Conservation (phyloP, 805 yeast genomes). For the Candida khao-thaluensis region DNA sequence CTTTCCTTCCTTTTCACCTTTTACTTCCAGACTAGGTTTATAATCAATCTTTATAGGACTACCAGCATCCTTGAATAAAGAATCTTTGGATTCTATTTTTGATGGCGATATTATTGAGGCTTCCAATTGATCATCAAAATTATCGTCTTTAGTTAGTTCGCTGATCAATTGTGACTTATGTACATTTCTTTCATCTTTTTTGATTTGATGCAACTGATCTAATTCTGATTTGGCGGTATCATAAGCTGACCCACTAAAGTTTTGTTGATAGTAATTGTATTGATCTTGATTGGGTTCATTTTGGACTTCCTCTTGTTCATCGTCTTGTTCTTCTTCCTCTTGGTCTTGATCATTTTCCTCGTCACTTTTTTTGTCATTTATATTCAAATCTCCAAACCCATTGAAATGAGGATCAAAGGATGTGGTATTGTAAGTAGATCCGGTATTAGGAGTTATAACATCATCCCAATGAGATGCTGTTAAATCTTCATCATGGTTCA, state of each 20-base stretch:
- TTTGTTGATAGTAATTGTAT: too few species aligned
- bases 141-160: slow-evolving; percentile 41
- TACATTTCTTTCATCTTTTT: slow-evolving; percentile 32
- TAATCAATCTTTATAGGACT: slow-evolving; percentile 12
- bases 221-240: slow-evolving; percentile 16
- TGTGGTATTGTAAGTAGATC: slow-evolving; percentile 3
- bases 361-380: slow-evolving; percentile 15
- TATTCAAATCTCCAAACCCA: slow-evolving; percentile 21
- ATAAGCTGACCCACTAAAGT: slow-evolving; percentile 9
- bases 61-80: slow-evolving; percentile 32
- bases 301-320: not conserved
- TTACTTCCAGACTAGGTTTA: not conserved
- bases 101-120: slow-evolving; percentile 31
- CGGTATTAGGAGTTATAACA: slow-evolving; percentile 40
- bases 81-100: slow-evolving; percentile 20
- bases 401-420: slow-evolving; percentile 16
- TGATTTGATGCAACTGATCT: slow-evolving; percentile 31
- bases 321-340: slow-evolving; percentile 5
- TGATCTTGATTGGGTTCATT: not conserved
- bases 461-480: slow-evolving; percentile 65
- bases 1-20: slow-evolving; percentile 5
- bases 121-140: slow-evolving; percentile 30
- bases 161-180: slow-evolving; percentile 37
- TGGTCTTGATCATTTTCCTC: slow-evolving; percentile 2
- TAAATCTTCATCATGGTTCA: slow-evolving; percentile 48